Base-by-base conservation (phyloP, 2,329 filamentous ascomycete species). In the Verticillium alfalfae region DNA sequence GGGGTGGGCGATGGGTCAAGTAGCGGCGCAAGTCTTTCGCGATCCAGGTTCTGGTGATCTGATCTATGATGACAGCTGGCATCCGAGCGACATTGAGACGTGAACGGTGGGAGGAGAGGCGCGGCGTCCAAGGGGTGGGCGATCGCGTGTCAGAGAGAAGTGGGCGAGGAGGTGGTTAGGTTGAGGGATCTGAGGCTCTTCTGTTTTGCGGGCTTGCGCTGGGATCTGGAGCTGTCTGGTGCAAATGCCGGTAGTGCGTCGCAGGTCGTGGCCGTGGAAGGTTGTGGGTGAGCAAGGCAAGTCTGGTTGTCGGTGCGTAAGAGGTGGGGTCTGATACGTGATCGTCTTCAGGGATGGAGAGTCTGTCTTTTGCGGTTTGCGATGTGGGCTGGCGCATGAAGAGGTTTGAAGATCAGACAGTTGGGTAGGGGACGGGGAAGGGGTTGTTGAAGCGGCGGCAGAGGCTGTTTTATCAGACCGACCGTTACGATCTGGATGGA, bases 1-100 rank as follows among this genome's bases (percentile, higher is more conserved):
- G 26, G 26, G 15, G 54, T 5, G 4, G 26, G 26, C 26, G 26
- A 31, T 31, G 26, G 26, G 26, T 31, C 26, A 31, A 13, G 49
- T 6, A 70, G 69, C 73, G 72, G 73, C 26, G 26, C 26, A 31
- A 31, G 78, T 76, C 70, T 63, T 61, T 61, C 49, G 79, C 76
- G 71, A 78, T 78, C 79, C 79, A 82, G 66, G 77, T 79, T 76
- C 78, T 77, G 68, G 73, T 73, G 68, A 79, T 81, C 75, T 75
- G 78, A 77, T 82, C 79, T 81, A 81, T 79, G 68, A 76, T 76
- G 72, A 78, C 76, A 74, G 79, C 75, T 71, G 76, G 82, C 82
- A 85, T 84, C 74, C 79, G 81, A 77, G 76, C 81, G 78, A 74
- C 77, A 81, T 80, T 69, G 69, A 73, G 68, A 65, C 72, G 70